Evolutionary conservation across 257 asterid species (phyloP).

Genomic region (Solanum commersonii): DNA sequence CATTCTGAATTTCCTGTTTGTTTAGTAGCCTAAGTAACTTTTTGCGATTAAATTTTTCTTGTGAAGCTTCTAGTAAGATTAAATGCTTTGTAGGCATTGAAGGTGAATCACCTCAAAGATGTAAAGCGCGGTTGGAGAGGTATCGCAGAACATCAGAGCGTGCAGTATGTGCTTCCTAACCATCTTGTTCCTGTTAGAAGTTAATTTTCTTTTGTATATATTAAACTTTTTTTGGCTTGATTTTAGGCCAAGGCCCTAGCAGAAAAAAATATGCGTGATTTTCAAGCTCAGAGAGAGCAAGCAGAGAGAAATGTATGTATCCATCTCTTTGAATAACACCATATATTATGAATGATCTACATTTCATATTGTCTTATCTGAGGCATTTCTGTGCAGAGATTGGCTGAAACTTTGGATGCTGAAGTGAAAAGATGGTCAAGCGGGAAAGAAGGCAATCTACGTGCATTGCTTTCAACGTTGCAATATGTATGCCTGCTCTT

Average conservation of each 20-base stretch:
- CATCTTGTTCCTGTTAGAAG: neutral
- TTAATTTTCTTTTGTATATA: neutral
- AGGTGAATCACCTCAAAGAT: slow-evolving; percentile 81
- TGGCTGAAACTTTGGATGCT: slow-evolving; percentile 72
- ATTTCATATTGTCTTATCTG: slow-evolving; percentile 16
- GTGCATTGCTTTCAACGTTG: slow-evolving; percentile 90
- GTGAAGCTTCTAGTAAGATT: slow-evolving; percentile 9
- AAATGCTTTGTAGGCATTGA: slow-evolving; percentile 50
- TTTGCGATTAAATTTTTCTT: neutral
- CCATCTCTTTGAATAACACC: slow-evolving; percentile 1
- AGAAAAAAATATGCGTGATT: slow-evolving; percentile 93
- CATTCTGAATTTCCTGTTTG: neutral
- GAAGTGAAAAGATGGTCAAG: slow-evolving; percentile 93
- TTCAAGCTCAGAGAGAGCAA: slow-evolving; percentile 77
- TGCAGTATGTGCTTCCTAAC: slow-evolving; percentile 53
- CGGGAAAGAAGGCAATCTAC: slow-evolving; percentile 88
- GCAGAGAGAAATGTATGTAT: slow-evolving; percentile 72
- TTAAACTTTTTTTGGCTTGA: slow-evolving; percentile 4
- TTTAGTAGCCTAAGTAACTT: neutral
- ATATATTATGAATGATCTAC: slow-evolving; percentile 8
- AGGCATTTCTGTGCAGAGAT: slow-evolving; percentile 52
- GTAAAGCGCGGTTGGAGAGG: slow-evolving; percentile 91
- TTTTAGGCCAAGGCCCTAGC: slow-evolving; percentile 92
- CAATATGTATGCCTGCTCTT: slow-evolving; percentile 61
- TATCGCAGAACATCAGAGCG: slow-evolving; percentile 88